These are phyloP conservation scores for Buddleja alternifolia DNA, from an alignment of 257 asterid species.

Conservation along the genomic window DNA sequence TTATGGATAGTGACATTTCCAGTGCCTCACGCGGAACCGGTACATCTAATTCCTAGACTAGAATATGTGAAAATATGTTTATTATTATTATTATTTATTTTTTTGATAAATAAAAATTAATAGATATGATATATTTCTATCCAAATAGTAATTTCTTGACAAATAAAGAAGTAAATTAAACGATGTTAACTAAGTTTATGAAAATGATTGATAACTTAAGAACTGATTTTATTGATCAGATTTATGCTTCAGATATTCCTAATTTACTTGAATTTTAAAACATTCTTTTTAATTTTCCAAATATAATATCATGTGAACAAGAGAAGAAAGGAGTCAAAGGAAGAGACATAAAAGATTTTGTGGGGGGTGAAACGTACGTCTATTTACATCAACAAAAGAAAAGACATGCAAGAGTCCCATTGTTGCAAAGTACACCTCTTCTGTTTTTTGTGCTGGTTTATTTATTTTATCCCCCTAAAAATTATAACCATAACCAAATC, in stretches of 20 bases:
- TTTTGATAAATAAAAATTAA: too few relatives aligned
- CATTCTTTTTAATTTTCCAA: background rate
- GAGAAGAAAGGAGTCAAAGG: slow-evolving; percentile 11
- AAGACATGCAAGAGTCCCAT: slow-evolving; percentile 33
- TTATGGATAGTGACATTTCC: slow-evolving; percentile 6
- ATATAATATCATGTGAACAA: slow-evolving; percentile 3
- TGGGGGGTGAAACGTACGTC: slow-evolving; percentile 14
- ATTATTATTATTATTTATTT: too few relatives aligned
- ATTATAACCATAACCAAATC: slow-evolving; percentile 6
- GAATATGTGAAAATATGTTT: too few relatives aligned
- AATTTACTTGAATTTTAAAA: background rate
- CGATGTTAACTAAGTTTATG: too few relatives aligned
- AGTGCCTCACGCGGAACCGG: background rate
- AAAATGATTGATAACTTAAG: too few relatives aligned
- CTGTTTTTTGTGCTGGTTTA: slow-evolving; percentile 34
- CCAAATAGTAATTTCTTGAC: too few relatives aligned
- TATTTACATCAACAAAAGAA: slow-evolving; percentile 19
- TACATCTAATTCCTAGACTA: too few relatives aligned
- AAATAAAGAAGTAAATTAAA: too few relatives aligned
- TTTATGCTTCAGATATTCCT: background rate
- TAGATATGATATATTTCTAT: too few relatives aligned
- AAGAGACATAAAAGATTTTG: slow-evolving; percentile 34
- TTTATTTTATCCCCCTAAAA: background rate
- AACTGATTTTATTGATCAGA: background rate
- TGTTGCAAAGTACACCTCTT: slow-evolving; percentile 15